These are phyloP conservation scores for Solanum tarapatanum DNA, from an alignment of 257 asterid genomes.

Conservation along the genomic window DNA sequence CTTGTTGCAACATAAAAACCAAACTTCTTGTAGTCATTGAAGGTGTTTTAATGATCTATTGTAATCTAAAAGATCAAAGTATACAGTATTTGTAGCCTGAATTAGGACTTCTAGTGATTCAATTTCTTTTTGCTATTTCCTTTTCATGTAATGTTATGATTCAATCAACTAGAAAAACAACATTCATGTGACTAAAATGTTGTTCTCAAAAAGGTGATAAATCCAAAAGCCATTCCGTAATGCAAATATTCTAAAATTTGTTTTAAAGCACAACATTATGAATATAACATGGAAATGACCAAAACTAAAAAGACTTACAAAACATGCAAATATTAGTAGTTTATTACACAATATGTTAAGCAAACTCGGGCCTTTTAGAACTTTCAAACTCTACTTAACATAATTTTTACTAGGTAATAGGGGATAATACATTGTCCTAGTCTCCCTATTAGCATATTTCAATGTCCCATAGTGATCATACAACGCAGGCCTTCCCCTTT, in stretches of 20 bases:
- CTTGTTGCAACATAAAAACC: background rate
- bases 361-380: background rate
- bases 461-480: constrained; percentile 17
- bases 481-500: constrained; percentile 32
- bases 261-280: background rate
- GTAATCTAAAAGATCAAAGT: background rate
- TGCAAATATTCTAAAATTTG: background rate
- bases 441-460: background rate
- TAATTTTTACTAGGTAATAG: background rate
- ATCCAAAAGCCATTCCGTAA: background rate
- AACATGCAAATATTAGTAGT: background rate
- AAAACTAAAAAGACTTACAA: background rate
- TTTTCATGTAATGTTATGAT: background rate
- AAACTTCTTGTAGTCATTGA: background rate
- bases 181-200: no score
- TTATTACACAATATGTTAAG: background rate
- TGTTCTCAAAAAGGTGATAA: background rate
- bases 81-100: background rate
- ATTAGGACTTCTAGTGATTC: background rate
- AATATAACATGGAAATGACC: background rate
- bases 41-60: background rate
- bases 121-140: background rate
- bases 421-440: background rate
- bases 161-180: no score
- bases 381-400: background rate